phyloP scores from a whole-genome alignment of 2,329 filamentous ascomycete species.

The Beauveria pseudobassiana region DNA sequence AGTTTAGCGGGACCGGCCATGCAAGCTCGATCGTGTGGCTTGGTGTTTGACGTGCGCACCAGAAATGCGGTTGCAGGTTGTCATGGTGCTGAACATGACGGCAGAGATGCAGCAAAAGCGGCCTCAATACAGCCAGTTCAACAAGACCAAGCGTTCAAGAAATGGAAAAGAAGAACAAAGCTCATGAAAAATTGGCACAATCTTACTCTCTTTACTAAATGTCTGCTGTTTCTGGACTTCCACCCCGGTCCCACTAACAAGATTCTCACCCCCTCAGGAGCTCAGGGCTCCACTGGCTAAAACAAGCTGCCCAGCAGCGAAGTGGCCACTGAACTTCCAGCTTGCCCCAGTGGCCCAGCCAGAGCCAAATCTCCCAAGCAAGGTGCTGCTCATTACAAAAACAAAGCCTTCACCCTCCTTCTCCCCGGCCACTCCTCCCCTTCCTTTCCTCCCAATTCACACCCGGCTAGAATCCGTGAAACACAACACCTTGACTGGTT shows the following conservation, averaged over 20 bases:
- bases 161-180: too few relatives aligned
- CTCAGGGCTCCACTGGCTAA: slow-evolving; percentile 5
- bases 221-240: background rate
- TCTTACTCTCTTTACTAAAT: background rate
- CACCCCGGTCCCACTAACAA: background rate
- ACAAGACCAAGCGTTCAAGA: too few relatives aligned
- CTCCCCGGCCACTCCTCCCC: background rate
- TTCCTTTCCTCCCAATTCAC: background rate
- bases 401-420: slow-evolving; percentile 6
- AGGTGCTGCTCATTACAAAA: slow-evolving; percentile 2
- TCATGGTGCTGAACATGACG: too few relatives aligned
- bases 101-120: too few relatives aligned
- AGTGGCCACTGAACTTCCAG: background rate
- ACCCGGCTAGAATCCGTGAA: slow-evolving; percentile 1
- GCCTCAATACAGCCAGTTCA: too few relatives aligned
- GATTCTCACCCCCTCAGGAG: background rate
- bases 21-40: slow-evolving; percentile 6
- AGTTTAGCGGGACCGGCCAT: background rate
- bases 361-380: too few relatives aligned
- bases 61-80: too few relatives aligned
- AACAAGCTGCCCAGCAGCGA: background rate
- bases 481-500: background rate
- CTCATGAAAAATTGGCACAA: background rate
- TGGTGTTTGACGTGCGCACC: background rate
- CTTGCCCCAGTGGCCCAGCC: background rate